Evolutionary conservation across 2,329 filamentous ascomycete species (phyloP).

Genomic region (Aspergillus latus): DNA sequence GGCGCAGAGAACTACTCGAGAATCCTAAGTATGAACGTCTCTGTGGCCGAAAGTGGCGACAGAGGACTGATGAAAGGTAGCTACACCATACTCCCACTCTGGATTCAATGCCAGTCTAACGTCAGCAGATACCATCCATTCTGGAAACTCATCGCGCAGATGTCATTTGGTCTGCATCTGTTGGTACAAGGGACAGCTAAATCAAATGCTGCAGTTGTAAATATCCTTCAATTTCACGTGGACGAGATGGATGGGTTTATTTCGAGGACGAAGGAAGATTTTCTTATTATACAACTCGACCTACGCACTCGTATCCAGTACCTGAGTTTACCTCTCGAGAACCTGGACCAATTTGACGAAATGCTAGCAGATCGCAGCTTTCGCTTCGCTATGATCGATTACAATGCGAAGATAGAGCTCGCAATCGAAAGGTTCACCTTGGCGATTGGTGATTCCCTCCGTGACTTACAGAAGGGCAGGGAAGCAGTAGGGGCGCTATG

Average conservation of each 20-base stretch:
- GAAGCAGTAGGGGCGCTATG: slow-evolving; percentile 74
- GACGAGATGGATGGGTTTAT: slow-evolving; percentile 92
- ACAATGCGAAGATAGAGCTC: slow-evolving; percentile 88
- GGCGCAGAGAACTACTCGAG: slow-evolving; percentile 67
- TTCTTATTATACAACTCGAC: slow-evolving; percentile 74
- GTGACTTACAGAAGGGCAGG: slow-evolving; percentile 76
- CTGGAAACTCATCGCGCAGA: slow-evolving; percentile 86
- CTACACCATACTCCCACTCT: neutral
- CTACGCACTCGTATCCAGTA: slow-evolving; percentile 77
- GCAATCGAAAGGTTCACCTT: slow-evolving; percentile 77
- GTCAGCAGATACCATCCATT: slow-evolving; percentile 71
- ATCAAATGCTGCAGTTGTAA: slow-evolving; percentile 82
- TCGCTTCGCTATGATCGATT: slow-evolving; percentile 75
- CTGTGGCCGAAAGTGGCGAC: slow-evolving; percentile 73
- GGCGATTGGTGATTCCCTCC: slow-evolving; percentile 72
- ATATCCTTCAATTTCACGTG: slow-evolving; percentile 86
- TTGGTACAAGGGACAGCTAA: slow-evolving; percentile 82
- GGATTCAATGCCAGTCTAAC: slow-evolving; percentile 10
- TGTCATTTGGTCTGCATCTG: slow-evolving; percentile 89
- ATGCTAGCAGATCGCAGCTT: slow-evolving; percentile 86
- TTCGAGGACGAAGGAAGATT: slow-evolving; percentile 80
- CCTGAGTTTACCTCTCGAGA: slow-evolving; percentile 78
- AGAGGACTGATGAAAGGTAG: slow-evolving; percentile 64
- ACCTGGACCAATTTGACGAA: slow-evolving; percentile 76
- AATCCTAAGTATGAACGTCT: slow-evolving; percentile 67